Evolutionary conservation across 352 stramenopile genomes (phyloP), one percentile per base, ranked within the genome.

Genomic region (Pythium grandisporangium): DNA sequence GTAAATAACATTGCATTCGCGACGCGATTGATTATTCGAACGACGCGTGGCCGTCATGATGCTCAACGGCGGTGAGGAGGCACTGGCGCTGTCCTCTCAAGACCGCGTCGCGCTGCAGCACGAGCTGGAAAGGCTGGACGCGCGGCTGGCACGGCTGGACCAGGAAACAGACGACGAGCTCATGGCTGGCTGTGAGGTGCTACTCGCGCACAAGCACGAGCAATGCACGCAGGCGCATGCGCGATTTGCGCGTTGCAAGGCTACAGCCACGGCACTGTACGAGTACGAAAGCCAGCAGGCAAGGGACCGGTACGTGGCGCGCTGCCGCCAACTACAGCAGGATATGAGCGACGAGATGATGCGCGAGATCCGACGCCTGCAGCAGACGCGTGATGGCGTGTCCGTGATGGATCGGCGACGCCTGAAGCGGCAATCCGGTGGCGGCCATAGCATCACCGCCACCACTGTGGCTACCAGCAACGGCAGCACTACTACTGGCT

Each of bases 331-430:
- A 51, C 60, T 86, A 10, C 45, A 86, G 47, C 42, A 41, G 24
- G 61, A 69, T 36, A 83, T 83, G 67, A 46, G 57, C 37, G 43
- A 48, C 4, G 72, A 79, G 26, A 58, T 83, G 14, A 39, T 63
- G 29, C 57, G 66, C n/a, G 72, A 85, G 48, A 66, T 85, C 30
- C 46, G 51, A 34, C 56, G 70, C 7, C 55, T 85, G 4, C 51
- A 70, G 46, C 75, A 61, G 22, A 61, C 72, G 21, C 71, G 76
- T 35, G 69, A 82, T 25, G 72, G 66, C 16, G 72, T 85, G 21
- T 78, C 69, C 12, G 69, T 85, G 21, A 83, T 71, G 48, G 76
- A 72, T 57, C 62, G 72, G 19, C 65, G 72, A 6, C 66, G 72
- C 5, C 35, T 56, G 20, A 55, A 45, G 19, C 55, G 50, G 1